Evolutionary conservation across 1,139 yeast species (phyloP), one percentile per base, ranked within the genome.

Genomic region (Zygosaccharomyces sapae): DNA sequence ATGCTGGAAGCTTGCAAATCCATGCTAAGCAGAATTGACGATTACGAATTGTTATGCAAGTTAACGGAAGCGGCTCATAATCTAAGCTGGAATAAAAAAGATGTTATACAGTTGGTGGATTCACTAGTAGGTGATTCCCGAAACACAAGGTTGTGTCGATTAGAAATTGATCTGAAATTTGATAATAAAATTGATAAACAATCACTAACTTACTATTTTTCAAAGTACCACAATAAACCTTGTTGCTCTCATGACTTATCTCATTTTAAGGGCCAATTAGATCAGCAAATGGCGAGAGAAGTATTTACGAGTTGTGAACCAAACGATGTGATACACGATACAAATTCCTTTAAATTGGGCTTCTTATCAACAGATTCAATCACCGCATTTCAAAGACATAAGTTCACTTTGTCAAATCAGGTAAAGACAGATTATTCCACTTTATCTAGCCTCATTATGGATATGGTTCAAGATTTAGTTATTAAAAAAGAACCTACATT

Each of bases 381-480:
- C 2, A 44, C 42, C 1, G 52, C 52, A 10, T 63, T 51, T 38
- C 45, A 46, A 4, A 53, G 50, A 36, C 55, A 62, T 43, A 52
- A 55, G 30, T 24, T 36, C 12, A 41, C 57, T 1, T 33, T 64
- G 43, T 27, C 41, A 3, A 43, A 39, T 2, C 63, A 64, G 39
- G 38, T 59, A 16, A 53, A 53, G 45, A 63, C 66, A 2, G 65
- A 63, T 44, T 63, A 63, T 44, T 63, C 68, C 1, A 37, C 53
- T 8, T 53, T 55, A 30, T 56, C 67, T 2, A 41, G 43, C n/a
- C 59, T 60, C 37, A 52, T 64, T 25, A 37, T 64, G 16, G 55
- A 53, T 43, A 44, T 61, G 9, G 57, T 61, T 2, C 47, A 55
- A 27, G 40, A 44, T n/a, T 16, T 40, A 5, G 34, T 56, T 12